Evolutionary conservation across 2,329 filamentous ascomycete species (phyloP).

Genomic region (Xylariomycetidae sp.): DNA sequence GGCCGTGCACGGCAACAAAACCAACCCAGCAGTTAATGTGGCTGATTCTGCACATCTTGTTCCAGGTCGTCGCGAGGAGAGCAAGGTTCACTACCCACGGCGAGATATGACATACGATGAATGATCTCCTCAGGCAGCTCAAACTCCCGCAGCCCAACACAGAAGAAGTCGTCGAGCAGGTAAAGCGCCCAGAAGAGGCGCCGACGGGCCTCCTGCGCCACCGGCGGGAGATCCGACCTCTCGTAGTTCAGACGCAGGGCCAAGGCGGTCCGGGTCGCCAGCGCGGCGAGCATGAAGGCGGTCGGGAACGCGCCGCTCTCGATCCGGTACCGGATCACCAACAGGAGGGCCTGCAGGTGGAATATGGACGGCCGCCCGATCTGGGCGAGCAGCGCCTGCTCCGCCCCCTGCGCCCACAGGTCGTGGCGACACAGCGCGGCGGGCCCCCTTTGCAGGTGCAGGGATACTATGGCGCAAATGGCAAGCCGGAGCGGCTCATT

Average conservation of each 20-base stretch:
- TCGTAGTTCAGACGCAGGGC: conserved; percentile 37
- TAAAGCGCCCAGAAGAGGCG: conserved; percentile 37
- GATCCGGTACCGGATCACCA: conserved; percentile 27
- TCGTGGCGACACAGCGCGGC: conserved; percentile 15
- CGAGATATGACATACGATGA: no score
- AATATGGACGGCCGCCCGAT: conserved; percentile 29
- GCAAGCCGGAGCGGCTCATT: conserved; percentile 27
- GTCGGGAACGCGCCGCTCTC: conserved; percentile 27
- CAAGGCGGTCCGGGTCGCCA: conserved; percentile 31
- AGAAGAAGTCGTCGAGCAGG: conserved; percentile 35
- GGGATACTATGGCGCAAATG: conserved; percentile 27
- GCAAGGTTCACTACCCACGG: no score
- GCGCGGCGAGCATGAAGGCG: conserved; percentile 32
- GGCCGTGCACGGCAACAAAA: no score
- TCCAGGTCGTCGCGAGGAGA: no score
- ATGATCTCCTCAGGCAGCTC: conserved; percentile 34
- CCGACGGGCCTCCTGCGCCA: conserved; percentile 33
- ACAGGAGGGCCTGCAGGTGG: conserved; percentile 27
- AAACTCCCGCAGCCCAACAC: conserved; percentile 36
- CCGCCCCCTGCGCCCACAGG: conserved; percentile 26
- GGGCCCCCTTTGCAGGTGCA: conserved; percentile 22
- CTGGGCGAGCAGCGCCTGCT: conserved; percentile 26
- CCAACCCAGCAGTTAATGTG: no score
- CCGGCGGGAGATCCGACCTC: conserved; percentile 26
- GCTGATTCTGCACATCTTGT: no score